Base-by-base conservation (phyloP, 495 filamentous ascomycete genomes). In the Podospora sp. region DNA sequence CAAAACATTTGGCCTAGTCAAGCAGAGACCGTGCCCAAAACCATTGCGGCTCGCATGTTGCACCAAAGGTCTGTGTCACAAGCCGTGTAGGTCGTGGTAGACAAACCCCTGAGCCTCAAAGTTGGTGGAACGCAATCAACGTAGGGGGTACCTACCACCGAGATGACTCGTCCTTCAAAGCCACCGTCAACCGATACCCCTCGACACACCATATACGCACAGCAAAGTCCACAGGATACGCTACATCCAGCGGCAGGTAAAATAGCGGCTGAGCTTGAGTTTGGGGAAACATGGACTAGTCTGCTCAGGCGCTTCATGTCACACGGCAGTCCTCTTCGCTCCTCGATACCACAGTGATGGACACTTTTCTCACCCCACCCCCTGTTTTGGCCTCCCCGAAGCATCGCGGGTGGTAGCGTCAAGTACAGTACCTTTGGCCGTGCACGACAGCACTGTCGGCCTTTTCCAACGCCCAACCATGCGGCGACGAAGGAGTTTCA, bases 91-190 rank as follows among this genome's bases (percentile, higher is more conserved):
- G 40, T 11, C 2, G 40, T 14, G 12, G 40, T 46, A 46, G 40
- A 46, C 40, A 46, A 46, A 46, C 40, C 40, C 40, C 40, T 46
- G 40, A 46, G 40, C 40, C 40, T 46, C 40, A 46, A 46, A 46
- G 5, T 46, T 46, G 40, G 40, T 59, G 57, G 11, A 21, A 59
- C 55, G 24, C 57, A 59, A 59, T 59, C 57, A 59, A 20, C 57
- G n/a, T 33, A n/a, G n/a, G n/a, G n/a, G n/a, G n/a, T n/a, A n/a
- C n/a, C n/a, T n/a, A 20, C 26, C 26, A 14, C 4, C 57, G 27
- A 18, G 55, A 27, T 33, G 33, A 59, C 27, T 21, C 14, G n/a
- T 33, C n/a, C 11, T 36, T 59, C n/a, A 27, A 33, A 29, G 18
- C n/a, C 20, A 59, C 18, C 55, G 3, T 27, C 25, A 33, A 33